Evolutionary conservation across 1,284 basidiomycete genomes (phyloP).

Genomic region (Ganoderma lingzhi): DNA sequence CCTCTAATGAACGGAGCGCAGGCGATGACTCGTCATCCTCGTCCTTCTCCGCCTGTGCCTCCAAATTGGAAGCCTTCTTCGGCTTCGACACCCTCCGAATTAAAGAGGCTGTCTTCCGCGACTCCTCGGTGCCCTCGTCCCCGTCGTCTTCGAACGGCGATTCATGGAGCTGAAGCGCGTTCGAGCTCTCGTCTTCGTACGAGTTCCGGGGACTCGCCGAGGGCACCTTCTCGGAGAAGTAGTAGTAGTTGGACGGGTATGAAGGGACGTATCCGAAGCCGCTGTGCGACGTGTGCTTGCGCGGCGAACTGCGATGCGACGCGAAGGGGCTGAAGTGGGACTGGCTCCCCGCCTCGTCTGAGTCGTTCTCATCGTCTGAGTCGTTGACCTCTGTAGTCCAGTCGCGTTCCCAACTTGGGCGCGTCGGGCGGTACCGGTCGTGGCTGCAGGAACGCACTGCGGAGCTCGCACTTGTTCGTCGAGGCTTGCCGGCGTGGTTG

Average conservation of each 20-base stretch:
- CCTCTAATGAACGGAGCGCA: conserved; percentile 27
- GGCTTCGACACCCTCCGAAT: conserved; percentile 30
- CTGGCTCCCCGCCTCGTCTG: conserved; percentile 41
- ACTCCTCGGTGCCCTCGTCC: conserved; percentile 29
- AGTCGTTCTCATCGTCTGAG: conserved; percentile 46
- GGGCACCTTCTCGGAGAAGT: conserved; percentile 35
- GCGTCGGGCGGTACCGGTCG: conserved; percentile 35
- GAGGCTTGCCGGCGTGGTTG: conserved; percentile 21
- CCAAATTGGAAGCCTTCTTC: conserved; percentile 27
- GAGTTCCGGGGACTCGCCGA: conserved; percentile 38
- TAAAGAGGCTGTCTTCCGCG: conserved; percentile 25
- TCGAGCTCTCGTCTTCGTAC: conserved; percentile 35
- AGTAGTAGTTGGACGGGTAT: conserved; percentile 31
- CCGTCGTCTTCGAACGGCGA: conserved; percentile 36
- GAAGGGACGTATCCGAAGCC: conserved; percentile 27
- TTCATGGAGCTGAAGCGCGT: conserved; percentile 35
- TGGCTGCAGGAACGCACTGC: conserved; percentile 36
- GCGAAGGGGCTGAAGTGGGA: conserved; percentile 39
- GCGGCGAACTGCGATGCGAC: conserved; percentile 32
- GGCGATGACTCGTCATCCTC: conserved; percentile 29
- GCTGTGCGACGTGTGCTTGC: conserved; percentile 32
- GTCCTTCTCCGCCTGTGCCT: conserved; percentile 23
- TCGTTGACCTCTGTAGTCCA: conserved; percentile 37
- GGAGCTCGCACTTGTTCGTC: conserved; percentile 36
- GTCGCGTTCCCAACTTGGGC: conserved; percentile 46